Conservation (phyloP, 2,329 filamentous ascomycete genomes). For the Rutstroemia sydowiana region DNA sequence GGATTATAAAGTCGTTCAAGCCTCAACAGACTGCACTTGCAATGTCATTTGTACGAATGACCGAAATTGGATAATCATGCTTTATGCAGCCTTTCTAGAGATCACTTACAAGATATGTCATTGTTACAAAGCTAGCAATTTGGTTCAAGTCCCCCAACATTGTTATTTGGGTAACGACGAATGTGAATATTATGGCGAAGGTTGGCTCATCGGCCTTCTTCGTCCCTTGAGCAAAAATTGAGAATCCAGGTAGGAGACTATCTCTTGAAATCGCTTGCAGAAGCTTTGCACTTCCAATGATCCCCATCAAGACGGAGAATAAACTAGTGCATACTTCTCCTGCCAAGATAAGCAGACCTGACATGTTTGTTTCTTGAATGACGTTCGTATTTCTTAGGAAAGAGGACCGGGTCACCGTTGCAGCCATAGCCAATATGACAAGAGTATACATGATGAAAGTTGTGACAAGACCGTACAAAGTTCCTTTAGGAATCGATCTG, state of each 20-base stretch:
- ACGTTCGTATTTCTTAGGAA: constrained; percentile 64
- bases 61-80: no score
- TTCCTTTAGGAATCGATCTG: constrained; percentile 79
- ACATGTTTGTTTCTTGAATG: constrained; percentile 75
- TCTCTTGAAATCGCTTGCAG: constrained; percentile 78
- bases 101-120: constrained; percentile 65
- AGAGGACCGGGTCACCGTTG: constrained; percentile 65
- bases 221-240: constrained; percentile 67
- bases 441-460: constrained; percentile 71
- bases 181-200: constrained; percentile 69
- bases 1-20: no score
- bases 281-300: constrained; percentile 78
- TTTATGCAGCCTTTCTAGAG: neutral
- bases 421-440: constrained; percentile 71
- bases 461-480: constrained; percentile 65
- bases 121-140: constrained; percentile 83
- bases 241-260: constrained; percentile 67
- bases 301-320: constrained; percentile 81
- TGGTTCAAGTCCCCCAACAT: constrained; percentile 80
- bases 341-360: constrained; percentile 62
- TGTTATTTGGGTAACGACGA: constrained; percentile 66
- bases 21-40: no score
- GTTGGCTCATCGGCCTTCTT: constrained; percentile 67
- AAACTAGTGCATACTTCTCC: constrained; percentile 78
- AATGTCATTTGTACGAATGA: no score